phyloP scores from a whole-genome alignment of 2,329 filamentous ascomycete genomes.

The Neurospora sp. region DNA sequence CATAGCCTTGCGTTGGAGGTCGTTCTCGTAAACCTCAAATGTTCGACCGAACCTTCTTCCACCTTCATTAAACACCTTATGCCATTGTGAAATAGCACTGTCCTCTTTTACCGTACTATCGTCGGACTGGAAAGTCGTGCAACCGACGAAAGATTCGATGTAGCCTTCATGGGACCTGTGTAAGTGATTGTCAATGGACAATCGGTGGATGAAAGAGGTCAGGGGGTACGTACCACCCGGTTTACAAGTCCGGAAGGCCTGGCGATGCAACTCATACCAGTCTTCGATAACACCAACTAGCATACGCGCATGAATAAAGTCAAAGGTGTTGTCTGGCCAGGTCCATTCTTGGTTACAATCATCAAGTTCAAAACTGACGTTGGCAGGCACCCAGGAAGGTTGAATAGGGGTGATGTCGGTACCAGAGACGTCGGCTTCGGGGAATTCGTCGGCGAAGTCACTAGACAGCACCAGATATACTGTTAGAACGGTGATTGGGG shows the following conservation, averaged over 20 bases:
- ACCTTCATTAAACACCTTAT: constrained; percentile 8
- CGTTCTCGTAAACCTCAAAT: constrained; percentile 6
- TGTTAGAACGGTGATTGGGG: background rate
- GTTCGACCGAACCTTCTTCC: constrained; percentile 7
- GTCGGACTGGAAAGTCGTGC: background rate
- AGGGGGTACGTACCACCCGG: background rate
- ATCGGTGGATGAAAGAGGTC: background rate
- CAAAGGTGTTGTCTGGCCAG: background rate
- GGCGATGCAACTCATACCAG: constrained; percentile 23
- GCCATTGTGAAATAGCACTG: constrained; percentile 11
- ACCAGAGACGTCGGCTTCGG: background rate
- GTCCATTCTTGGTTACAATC: constrained; percentile 23
- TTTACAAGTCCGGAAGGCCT: constrained; percentile 18
- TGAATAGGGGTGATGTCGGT: constrained; percentile 3
- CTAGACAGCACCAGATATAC: background rate
- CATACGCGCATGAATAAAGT: background rate
- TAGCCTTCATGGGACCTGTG: background rate
- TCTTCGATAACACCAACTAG: background rate
- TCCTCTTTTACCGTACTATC: constrained; percentile 4
- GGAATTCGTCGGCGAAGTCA: constrained; percentile 2
- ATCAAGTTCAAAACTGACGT: constrained; percentile 35
- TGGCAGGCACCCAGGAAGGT: constrained; percentile 2
- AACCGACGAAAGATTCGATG: background rate
- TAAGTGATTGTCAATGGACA: background rate
- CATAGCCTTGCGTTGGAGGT: constrained; percentile 6